Conservation (phyloP, 2,329 filamentous ascomycete species). For the Penicillium sp. region DNA sequence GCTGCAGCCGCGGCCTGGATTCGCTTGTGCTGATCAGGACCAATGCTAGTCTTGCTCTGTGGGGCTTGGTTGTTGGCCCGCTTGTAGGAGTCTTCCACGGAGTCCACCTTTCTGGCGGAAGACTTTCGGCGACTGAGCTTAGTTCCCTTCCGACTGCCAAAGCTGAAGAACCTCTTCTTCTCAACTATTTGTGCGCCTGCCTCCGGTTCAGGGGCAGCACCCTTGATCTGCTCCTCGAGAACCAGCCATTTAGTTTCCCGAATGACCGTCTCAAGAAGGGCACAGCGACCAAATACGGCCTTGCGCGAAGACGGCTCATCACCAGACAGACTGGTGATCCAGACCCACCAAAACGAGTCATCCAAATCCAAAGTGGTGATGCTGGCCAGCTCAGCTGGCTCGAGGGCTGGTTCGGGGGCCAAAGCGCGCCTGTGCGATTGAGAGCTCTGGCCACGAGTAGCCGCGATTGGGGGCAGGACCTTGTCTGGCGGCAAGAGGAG, state of each 20-base stretch:
- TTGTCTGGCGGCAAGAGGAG: conserved; percentile 89
- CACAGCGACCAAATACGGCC: conserved; percentile 89
- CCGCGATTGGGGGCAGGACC: conserved; percentile 77
- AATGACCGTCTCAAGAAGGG: conserved; percentile 85
- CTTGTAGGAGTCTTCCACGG: conserved; percentile 53
- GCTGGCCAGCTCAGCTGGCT: conserved; percentile 92
- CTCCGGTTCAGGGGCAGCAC: conserved; percentile 80
- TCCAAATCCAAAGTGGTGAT: conserved; percentile 84
- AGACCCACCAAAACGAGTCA: conserved; percentile 99
- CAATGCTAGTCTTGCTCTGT: conserved; percentile 79
- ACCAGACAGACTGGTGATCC: conserved; percentile 92
- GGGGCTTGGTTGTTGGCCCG: conserved; percentile 51
- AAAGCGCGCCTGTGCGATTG: conserved; percentile 76
- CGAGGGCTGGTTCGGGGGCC: conserved; percentile 68
- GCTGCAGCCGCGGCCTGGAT: conserved; percentile 89
- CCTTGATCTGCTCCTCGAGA: conserved; percentile 94
- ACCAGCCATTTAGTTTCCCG: conserved; percentile 83
- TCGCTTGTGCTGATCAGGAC: conserved; percentile 85
- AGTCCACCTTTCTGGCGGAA: conserved; percentile 59
- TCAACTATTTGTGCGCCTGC: conserved; percentile 88
- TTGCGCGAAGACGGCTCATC: conserved; percentile 87
- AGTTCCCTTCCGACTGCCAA: conserved; percentile 65
- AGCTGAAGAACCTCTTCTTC: conserved; percentile 93
- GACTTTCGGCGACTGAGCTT: conserved; percentile 69
- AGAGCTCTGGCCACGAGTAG: conserved; percentile 73